Conservation (phyloP, 2,329 filamentous ascomycete species). For the Fusarium sp. region DNA sequence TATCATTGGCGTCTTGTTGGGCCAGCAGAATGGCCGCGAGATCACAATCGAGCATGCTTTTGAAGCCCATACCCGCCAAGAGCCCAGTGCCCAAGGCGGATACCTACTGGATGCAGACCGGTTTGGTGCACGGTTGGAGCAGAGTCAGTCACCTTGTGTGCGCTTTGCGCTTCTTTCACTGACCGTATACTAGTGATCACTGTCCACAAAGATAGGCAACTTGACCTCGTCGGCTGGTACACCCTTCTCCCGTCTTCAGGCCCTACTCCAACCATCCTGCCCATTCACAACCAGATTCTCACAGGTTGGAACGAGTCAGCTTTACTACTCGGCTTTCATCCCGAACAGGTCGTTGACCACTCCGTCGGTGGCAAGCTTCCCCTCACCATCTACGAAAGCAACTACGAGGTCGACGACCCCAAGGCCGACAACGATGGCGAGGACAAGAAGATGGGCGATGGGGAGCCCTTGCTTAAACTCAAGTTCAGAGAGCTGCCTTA, state of each 20-base stretch:
- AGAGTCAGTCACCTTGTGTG: conserved; percentile 72
- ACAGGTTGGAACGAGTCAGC: conserved; percentile 83
- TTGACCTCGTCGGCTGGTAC: conserved; percentile 95
- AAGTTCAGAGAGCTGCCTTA: conserved; percentile 88
- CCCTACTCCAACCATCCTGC: conserved; percentile 75
- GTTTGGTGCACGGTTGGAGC: conserved; percentile 83
- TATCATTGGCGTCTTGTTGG: conserved; percentile 87
- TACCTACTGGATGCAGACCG: conserved; percentile 75
- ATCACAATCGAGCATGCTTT: conserved; percentile 95
- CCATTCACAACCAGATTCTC: conserved; percentile 83
- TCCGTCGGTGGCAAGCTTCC: conserved; percentile 84
- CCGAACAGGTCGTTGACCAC: conserved; percentile 66
- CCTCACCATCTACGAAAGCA: conserved; percentile 90
- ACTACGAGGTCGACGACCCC: conserved; percentile 77
- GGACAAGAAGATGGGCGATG: conserved; percentile 80
- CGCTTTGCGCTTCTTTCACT: not conserved
- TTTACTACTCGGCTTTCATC: conserved; percentile 90
- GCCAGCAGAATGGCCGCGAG: conserved; percentile 89
- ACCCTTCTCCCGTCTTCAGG: conserved; percentile 80
- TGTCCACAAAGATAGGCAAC: conserved; percentile 85
- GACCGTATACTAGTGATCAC: conserved; percentile 75
- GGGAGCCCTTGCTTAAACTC: conserved; percentile 68
- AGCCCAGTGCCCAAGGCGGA: conserved; percentile 64
- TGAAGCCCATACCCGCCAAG: conserved; percentile 74
- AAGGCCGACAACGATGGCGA: conserved; percentile 65